Evolutionary conservation across 2,329 filamentous ascomycete species (phyloP), one percentile per base, ranked within the genome.

Genomic region (Pseudogymnoascus sp.): DNA sequence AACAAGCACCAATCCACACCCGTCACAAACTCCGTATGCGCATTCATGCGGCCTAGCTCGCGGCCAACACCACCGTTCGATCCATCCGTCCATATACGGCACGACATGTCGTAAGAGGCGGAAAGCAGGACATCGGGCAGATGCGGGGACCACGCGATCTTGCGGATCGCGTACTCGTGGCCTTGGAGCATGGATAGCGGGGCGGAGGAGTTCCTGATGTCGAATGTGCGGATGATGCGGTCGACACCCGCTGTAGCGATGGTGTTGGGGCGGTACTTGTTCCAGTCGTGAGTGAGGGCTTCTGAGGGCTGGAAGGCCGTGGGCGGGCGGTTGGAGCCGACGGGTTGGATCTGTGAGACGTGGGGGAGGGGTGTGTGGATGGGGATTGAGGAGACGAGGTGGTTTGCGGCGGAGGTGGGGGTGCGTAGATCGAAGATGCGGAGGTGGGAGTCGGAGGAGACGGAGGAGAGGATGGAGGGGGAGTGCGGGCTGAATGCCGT

Each of bases 1-100:
- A 99, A 99, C 47, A 99, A 75, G 75, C 94, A 99, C 94, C 95
- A 99, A 73, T 99, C 94, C 0, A 97, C 89, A 6, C 94, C 94
- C 3, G 91, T 96, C 8, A 89, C 91, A 69, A 99, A 99, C 76
- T 99, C 94, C 0, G 93, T 97, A 73, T 99, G 94, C 16, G 85
- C 78, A 62, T 90, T 91, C 92, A 99, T 97, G 22, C 81, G 77
- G 1, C 89, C 90, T 39, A 85, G 41, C 58, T 70, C 61, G 6
- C 73, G 57, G 6, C 62, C 61, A 3, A 72, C 69, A 16, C 78
- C 77, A 64, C 78, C 76, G 4, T 77, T 75, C 30, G 63, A 73
- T 65, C 85, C 89, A 71, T 97, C 94, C 9, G 86, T 91, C 94
- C 94, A 99, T 58, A 97, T 80, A 32, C 94, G 84, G 67, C 94